Percentiles rank a stretch among this genome's conserved stretches.
Evolutionary conservation across 31 red algal genomes (phyloP).

Genomic region (Asparagopsis taxiformis): DNA sequence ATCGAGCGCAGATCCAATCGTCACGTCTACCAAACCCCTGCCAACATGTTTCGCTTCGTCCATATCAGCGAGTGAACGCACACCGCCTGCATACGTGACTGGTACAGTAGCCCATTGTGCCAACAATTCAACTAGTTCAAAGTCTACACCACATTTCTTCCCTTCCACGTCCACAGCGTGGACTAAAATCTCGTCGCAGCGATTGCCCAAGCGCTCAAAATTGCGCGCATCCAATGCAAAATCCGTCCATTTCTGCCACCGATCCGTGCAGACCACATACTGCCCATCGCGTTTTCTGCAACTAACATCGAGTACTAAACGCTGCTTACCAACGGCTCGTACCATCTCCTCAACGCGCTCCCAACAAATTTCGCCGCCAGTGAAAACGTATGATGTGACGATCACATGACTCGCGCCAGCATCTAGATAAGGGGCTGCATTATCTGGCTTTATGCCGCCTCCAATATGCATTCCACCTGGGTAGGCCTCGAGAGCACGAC

Average conservation of each 20-base stretch:
- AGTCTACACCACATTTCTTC: slow-evolving; percentile 79
- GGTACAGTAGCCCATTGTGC: slow-evolving; percentile 56
- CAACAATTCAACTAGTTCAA: slow-evolving; percentile 58
- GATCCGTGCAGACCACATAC: slow-evolving; percentile 91
- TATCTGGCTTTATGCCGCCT: slow-evolving; percentile 78
- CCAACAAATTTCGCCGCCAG: slow-evolving; percentile 63
- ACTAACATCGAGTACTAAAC: slow-evolving; percentile 93
- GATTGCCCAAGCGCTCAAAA: slow-evolving; percentile 47
- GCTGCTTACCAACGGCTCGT: slow-evolving; percentile 42
- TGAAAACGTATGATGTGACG: slow-evolving; percentile 97
- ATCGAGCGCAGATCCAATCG: slow-evolving; percentile 92
- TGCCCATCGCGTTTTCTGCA: slow-evolving; percentile 53
- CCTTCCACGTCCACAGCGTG: slow-evolving; percentile 98
- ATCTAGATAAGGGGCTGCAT: slow-evolving; percentile 57
- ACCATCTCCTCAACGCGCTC: slow-evolving; percentile 68
- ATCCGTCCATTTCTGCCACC: slow-evolving; percentile 86
- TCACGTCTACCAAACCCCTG: slow-evolving; percentile 84
- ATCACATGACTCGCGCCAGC: slow-evolving; percentile 96
- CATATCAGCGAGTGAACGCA: slow-evolving; percentile 65
- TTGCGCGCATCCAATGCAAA: slow-evolving; percentile 48
- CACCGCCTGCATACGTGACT: slow-evolving; percentile 94
- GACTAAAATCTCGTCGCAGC: slow-evolving; percentile 95
- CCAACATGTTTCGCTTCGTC: slow-evolving; percentile 63
- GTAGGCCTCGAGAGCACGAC: slow-evolving; percentile 69
- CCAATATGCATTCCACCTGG: slow-evolving; percentile 90